phyloP scores from a whole-genome alignment of 2,329 filamentous ascomycete genomes.

The Colletotrichum paranaense region DNA sequence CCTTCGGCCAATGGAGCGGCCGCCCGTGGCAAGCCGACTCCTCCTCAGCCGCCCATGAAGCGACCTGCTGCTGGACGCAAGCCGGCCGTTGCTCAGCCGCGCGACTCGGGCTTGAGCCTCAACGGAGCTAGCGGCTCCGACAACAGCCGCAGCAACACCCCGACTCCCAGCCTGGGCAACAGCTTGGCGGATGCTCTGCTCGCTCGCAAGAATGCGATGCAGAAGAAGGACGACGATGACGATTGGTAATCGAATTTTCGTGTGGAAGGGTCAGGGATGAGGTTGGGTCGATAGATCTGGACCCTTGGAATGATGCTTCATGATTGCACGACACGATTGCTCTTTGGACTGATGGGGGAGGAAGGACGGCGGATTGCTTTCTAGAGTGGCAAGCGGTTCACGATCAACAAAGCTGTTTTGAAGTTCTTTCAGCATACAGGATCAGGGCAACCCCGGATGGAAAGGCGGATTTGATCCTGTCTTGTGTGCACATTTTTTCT shows the following conservation, averaged over 20 bases:
- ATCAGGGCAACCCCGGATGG: slow-evolving; percentile 34
- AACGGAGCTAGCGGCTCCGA: slow-evolving; percentile 66
- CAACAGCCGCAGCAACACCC: slow-evolving; percentile 76
- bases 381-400: slow-evolving; percentile 27
- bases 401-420: slow-evolving; percentile 12
- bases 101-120: slow-evolving; percentile 77
- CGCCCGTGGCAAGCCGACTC: slow-evolving; percentile 73
- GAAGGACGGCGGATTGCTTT: slow-evolving; percentile 20
- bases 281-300: slow-evolving; percentile 27
- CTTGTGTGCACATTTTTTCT: slow-evolving; percentile 24
- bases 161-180: slow-evolving; percentile 77
- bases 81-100: slow-evolving; percentile 71
- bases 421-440: slow-evolving; percentile 35
- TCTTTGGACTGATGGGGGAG: slow-evolving; percentile 30
- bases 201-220: slow-evolving; percentile 81
- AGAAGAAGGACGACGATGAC: slow-evolving; percentile 74
- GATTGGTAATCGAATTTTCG: slow-evolving; percentile 65
- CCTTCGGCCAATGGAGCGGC: slow-evolving; percentile 58
- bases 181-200: slow-evolving; percentile 83
- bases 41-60: slow-evolving; percentile 84
- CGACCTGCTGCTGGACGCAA: slow-evolving; percentile 80
- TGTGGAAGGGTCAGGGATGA: slow-evolving; percentile 31
- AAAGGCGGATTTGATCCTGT: slow-evolving; percentile 24
- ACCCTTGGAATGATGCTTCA: slow-evolving; percentile 34
- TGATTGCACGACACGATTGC: slow-evolving; percentile 35